Conservation (phyloP, 169 alveolate genomes). For the Eimeria zaria region DNA sequence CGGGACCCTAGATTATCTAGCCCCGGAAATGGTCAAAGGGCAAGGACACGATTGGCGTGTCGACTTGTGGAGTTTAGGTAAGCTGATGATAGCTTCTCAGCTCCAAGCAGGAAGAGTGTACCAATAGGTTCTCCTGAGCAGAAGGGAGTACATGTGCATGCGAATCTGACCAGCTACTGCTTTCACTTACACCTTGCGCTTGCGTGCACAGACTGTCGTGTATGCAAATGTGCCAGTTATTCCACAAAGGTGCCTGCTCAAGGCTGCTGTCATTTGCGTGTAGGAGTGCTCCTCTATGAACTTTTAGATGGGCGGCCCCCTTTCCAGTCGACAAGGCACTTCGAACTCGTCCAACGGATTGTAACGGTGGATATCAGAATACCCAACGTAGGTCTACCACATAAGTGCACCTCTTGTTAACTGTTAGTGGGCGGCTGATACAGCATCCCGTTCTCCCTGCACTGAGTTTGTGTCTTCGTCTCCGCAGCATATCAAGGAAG, state of each 20-base stretch:
- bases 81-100: neutral
- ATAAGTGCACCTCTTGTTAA: neutral
- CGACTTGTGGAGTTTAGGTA: conserved; percentile 96
- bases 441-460: neutral
- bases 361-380: conserved; percentile 77
- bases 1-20: conserved; percentile 96
- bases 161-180: neutral
- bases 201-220: neutral
- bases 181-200: neutral
- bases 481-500: conserved; percentile 78
- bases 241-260: neutral
- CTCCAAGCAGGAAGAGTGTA: neutral
- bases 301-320: conserved; percentile 95
- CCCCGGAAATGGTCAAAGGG: conserved; percentile 97
- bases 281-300: conserved; percentile 93
- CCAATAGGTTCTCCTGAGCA: neutral
- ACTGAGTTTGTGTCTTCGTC: neutral
- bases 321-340: conserved; percentile 89
- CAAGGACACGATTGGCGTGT: conserved; percentile 95
- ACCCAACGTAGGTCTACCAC: conserved; percentile 47
- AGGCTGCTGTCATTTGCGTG: neutral
- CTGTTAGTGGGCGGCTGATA: neutral
- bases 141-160: neutral
- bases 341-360: conserved; percentile 86
- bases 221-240: neutral